Evolutionary conservation across 257 asterid species (phyloP).

Genomic region (Salvia rosmarinus): DNA sequence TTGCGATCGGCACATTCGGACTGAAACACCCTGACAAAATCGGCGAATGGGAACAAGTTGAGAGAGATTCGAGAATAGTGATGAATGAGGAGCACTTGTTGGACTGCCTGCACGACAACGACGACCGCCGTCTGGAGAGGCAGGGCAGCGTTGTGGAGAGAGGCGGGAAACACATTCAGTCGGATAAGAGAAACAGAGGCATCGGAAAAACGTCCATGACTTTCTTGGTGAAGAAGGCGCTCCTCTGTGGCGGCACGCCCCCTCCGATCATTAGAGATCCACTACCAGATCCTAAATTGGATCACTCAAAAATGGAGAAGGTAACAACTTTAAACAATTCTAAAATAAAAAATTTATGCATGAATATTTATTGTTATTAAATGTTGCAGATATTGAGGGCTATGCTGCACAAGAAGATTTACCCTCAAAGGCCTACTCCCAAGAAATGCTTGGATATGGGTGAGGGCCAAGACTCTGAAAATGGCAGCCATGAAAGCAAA

Average conservation of each 20-base stretch:
- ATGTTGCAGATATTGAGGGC: conserved; percentile 62
- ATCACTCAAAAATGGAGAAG: conserved; percentile 72
- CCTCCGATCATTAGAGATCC: conserved; percentile 50
- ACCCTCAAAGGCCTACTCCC: conserved; percentile 58
- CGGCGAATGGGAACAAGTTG: conserved; percentile 36
- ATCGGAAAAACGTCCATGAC: conserved; percentile 55
- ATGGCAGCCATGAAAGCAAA: conserved; percentile 47
- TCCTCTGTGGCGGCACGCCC: conserved; percentile 52
- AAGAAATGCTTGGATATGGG: conserved; percentile 50
- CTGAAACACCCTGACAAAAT: conserved; percentile 34
- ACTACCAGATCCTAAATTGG: conserved; percentile 48
- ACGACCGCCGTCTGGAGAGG: conserved; percentile 30
- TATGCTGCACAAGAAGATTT: conserved; percentile 66
- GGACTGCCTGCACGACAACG: too few species aligned
- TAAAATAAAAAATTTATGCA: neutral
- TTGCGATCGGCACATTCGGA: conserved; percentile 89
- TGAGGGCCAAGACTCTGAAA: conserved; percentile 37
- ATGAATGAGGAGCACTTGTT: too few species aligned
- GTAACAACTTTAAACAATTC: conserved; percentile 30
- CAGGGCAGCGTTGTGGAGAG: conserved; percentile 31
- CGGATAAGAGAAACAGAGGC: conserved; percentile 36
- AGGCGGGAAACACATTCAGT: conserved; percentile 40
- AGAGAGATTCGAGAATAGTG: conserved; percentile 41
- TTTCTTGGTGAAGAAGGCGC: conserved; percentile 63
- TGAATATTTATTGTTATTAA: neutral